These are phyloP conservation scores for Epichloe hybrida DNA, from an alignment of 2,329 filamentous ascomycete species.

Conservation along the genomic window DNA sequence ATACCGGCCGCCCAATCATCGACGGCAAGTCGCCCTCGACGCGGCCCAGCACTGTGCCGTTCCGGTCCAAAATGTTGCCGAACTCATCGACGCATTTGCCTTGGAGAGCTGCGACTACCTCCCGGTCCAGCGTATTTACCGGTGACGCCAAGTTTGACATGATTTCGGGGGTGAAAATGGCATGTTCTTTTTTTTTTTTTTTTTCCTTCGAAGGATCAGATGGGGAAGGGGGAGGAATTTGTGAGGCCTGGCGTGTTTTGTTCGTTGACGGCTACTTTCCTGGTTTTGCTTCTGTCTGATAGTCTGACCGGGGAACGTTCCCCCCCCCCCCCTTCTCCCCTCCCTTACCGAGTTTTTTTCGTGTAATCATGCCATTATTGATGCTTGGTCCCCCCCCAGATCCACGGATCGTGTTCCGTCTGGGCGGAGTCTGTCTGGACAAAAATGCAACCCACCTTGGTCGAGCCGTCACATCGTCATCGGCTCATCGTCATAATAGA, in stretches of 20 bases:
- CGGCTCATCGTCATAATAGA: no score
- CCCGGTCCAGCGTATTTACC: slow-evolving; percentile 16
- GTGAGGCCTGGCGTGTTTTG: background rate
- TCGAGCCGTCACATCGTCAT: no score
- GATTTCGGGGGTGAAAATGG: slow-evolving; percentile 14
- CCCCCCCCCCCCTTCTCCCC: no score
- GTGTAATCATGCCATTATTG: no score
- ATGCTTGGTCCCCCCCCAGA: no score
- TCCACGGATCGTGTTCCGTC: no score
- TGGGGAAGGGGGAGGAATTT: background rate
- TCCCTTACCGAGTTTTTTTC: no score
- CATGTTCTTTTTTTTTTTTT: background rate
- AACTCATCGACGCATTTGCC: slow-evolving; percentile 39
- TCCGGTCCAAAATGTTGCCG: slow-evolving; percentile 37
- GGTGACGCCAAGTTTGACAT: slow-evolving; percentile 21
- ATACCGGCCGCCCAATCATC: slow-evolving; percentile 37
- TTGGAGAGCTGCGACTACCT: slow-evolving; percentile 26
- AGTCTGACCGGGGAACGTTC: background rate
- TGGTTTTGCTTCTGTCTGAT: background rate
- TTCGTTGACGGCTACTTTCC: background rate
- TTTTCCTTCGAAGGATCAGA: no score
- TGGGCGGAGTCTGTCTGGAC: no score
- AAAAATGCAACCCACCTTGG: no score
- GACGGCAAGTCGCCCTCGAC: slow-evolving; percentile 40
- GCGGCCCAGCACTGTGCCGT: slow-evolving; percentile 37